phyloP scores from a whole-genome alignment of 768 basidiomycete genomes.

The Pleurotus tuber-regium region DNA sequence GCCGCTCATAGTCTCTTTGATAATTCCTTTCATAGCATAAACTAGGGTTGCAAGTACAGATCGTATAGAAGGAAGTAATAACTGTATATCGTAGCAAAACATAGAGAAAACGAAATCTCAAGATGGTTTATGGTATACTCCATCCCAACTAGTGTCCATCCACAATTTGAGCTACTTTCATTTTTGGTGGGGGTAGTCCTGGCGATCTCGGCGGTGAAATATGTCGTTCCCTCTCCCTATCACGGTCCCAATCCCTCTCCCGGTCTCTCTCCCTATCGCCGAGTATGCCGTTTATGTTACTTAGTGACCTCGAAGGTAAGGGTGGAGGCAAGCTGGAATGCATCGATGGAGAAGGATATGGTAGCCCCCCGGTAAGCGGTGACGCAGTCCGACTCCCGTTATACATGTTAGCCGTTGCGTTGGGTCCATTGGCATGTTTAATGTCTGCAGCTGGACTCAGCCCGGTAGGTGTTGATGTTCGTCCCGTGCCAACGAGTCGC shows the following conservation, averaged over 20 bases:
- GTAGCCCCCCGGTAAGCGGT: constrained; percentile 18
- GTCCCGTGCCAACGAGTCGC: constrained; percentile 20
- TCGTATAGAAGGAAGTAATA: constrained; percentile 7
- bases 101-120: not conserved
- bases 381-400: constrained; percentile 30
- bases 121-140: constrained; percentile 1
- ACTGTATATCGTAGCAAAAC: constrained; percentile 2
- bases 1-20: constrained; percentile 1
- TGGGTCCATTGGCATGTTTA: constrained; percentile 12
- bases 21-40: constrained; percentile 4
- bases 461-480: constrained; percentile 23
- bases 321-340: constrained; percentile 15
- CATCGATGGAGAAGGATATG: constrained; percentile 22
- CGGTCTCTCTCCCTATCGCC: constrained; percentile 19
- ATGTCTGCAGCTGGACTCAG: constrained; percentile 17
- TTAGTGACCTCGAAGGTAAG: constrained; percentile 11
- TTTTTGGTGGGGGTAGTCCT: constrained; percentile 34
- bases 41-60: not conserved
- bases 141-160: constrained; percentile 30
- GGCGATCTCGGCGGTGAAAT: constrained; percentile 14
- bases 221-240: constrained; percentile 12
- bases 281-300: constrained; percentile 12
- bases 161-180: constrained; percentile 41
- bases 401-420: constrained; percentile 10
- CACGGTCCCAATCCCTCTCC: constrained; percentile 27